Conservation (phyloP, 2,329 filamentous ascomycete genomes). For the Thelonectria discophora region DNA sequence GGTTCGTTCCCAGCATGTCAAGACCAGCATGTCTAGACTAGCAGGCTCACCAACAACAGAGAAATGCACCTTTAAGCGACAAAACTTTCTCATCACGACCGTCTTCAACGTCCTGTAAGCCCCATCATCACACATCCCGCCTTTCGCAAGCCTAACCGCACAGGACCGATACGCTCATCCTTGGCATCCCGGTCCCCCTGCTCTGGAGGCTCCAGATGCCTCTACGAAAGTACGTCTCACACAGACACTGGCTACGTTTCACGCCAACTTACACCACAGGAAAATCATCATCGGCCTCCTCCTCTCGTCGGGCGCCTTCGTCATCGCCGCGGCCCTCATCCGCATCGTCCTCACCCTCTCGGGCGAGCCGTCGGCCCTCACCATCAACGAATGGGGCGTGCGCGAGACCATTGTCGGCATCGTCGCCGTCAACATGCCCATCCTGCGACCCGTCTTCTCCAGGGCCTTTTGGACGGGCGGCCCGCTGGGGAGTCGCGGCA, state of each 20-base stretch:
- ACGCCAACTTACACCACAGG: background rate
- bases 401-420: slow-evolving; percentile 50
- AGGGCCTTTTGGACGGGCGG: slow-evolving; percentile 22
- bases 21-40: background rate
- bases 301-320: slow-evolving; percentile 40
- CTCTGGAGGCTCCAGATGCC: slow-evolving; percentile 38
- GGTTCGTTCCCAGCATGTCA: slow-evolving; percentile 4
- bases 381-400: slow-evolving; percentile 41
- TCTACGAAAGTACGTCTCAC: slow-evolving; percentile 25
- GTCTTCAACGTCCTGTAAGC: slow-evolving; percentile 38
- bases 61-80: slow-evolving; percentile 29
- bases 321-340: slow-evolving; percentile 41
- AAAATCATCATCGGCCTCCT: slow-evolving; percentile 41
- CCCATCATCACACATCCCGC: fast-evolving
- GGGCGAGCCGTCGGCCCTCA: slow-evolving; percentile 35
- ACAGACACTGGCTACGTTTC: fast-evolving
- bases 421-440: slow-evolving; percentile 47
- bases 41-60: slow-evolving; percentile 5
- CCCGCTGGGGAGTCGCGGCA: background rate
- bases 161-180: slow-evolving; percentile 32
- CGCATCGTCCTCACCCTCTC: slow-evolving; percentile 34
- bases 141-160: fast-evolving
- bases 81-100: slow-evolving; percentile 34
- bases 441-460: slow-evolving; percentile 28
- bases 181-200: slow-evolving; percentile 33